phyloP scores from a whole-genome alignment of 768 basidiomycete species.

The Pholiota conissans region DNA sequence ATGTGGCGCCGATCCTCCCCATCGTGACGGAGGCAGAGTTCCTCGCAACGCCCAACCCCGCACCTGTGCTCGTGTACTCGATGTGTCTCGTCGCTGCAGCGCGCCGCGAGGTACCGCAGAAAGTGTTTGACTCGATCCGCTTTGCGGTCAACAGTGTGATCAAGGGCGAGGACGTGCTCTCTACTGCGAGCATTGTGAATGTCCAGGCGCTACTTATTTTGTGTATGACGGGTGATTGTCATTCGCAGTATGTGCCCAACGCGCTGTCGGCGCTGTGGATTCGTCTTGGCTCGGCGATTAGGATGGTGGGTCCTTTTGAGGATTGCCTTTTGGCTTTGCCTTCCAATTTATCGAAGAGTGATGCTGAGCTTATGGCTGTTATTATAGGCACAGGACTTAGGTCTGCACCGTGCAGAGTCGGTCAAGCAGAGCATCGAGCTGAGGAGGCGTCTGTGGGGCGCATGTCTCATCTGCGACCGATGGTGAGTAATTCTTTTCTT shows the following conservation, averaged over 20 bases:
- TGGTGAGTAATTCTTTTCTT: conserved; percentile 54
- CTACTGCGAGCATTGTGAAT: conserved; percentile 81
- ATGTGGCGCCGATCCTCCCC: conserved; percentile 88
- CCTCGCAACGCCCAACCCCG: conserved; percentile 66
- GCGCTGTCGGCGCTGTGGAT: conserved; percentile 87
- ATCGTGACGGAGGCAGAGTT: conserved; percentile 90
- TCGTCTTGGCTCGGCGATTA: conserved; percentile 83
- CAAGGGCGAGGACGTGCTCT: conserved; percentile 88
- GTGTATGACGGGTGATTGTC: conserved; percentile 86
- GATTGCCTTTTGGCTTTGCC: neutral
- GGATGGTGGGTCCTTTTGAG: conserved; percentile 83
- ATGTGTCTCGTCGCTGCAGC: conserved; percentile 93
- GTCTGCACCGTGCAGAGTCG: conserved; percentile 89
- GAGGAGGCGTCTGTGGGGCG: conserved; percentile 88
- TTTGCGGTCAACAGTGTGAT: conserved; percentile 85
- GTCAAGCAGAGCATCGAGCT: conserved; percentile 84
- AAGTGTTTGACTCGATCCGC: conserved; percentile 88
- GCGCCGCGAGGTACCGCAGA: conserved; percentile 77
- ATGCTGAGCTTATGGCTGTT: conserved; percentile 3
- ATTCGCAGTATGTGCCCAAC: conserved; percentile 85
- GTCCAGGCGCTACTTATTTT: conserved; percentile 86
- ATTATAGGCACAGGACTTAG: conserved; percentile 89
- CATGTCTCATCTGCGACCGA: conserved; percentile 92
- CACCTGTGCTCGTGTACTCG: conserved; percentile 85
- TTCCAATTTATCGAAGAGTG: neutral